Base-by-base conservation (phyloP, 1,284 basidiomycete species). In the Vanrija pseudolonga region DNA sequence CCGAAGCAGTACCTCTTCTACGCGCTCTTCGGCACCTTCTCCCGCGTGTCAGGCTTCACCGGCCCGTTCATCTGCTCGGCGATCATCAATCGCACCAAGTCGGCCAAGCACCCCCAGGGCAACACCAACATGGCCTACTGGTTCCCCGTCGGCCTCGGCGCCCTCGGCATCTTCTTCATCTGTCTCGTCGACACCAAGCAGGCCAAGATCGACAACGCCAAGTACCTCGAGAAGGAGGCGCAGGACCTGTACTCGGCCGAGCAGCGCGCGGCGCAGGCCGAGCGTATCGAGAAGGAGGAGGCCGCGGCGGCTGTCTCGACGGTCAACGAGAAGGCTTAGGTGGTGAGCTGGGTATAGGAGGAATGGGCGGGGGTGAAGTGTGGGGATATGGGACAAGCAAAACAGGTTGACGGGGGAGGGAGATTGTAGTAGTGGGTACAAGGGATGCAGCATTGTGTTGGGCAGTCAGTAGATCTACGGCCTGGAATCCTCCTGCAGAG, bases 151-250 rank as follows among this genome's bases (percentile, higher is more conserved):
- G 45, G 20, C 22, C 43, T 56, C 24, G 57, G 50, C 9, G 15
- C 41, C 15, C 23, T 53, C 26, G 50, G 50, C 19, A 8, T 26
- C 12, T n/a, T 50, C 45, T 17, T 56, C 18, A 39, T 60, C 19
- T 60, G 32, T 18, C 47, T 56, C 19, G 50, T 60, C 20, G 51
- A 56, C 36, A 45, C 55, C 3, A 47, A 50, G 20, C 44, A 60
- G 37, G 54, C 54, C 17, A 60, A 60, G 55, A 56, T 60, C 39
- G 59, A 60, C 24, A 47, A 45, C 20, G 59, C 59, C 4, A 53
- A 32, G 22, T 60, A 50, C 40, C 51, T 53, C 38, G 56, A 53
- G 51, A 44, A 32, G 23, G 56, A 57, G 38, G 56, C 56, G 39
- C 18, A 17, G 36, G 51, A 53, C 28, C 42, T 49, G 9, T 57